phyloP scores from a whole-genome alignment of 495 filamentous ascomycete genomes.

The Hypoxylon rickii region DNA sequence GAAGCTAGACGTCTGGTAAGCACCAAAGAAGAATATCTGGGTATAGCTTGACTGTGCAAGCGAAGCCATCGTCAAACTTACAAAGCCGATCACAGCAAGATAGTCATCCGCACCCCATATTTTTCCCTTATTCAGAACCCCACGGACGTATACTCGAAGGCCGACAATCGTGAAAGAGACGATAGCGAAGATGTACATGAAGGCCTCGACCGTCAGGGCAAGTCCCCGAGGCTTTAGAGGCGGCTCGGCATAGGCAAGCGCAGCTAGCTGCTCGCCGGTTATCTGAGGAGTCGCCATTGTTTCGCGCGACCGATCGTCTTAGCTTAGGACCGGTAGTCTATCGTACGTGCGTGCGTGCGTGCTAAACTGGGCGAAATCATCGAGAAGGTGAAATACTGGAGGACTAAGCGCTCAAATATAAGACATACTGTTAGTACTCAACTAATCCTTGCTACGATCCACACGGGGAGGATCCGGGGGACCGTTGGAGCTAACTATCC shows the following conservation, averaged over 20 bases:
- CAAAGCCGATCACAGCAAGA: not conserved
- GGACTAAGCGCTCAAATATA: not conserved
- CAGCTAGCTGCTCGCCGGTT: not conserved
- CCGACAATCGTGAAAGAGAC: not conserved
- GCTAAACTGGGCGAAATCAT: no score
- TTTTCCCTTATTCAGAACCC: not conserved
- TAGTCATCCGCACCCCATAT: not conserved
- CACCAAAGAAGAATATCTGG: no score
- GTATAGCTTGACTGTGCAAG: not conserved
- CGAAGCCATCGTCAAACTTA: not conserved
- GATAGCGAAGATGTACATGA: not conserved
- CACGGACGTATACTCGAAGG: not conserved
- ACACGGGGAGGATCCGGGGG: not conserved
- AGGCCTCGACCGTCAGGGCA: not conserved
- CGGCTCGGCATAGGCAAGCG: not conserved
- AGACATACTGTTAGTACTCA: not conserved
- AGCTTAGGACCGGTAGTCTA: no score
- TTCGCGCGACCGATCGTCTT: not conserved
- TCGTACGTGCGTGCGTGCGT: no score
- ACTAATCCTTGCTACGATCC: not conserved
- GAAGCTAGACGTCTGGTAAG: not conserved
- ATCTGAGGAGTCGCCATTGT: not conserved
- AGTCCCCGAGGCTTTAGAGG: not conserved
- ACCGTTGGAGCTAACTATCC: not conserved
- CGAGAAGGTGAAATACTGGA: no score